A percentile compares a stretch with the other conserved stretches of the same genome.
Conservation (phyloP, 1,284 basidiomycete genomes). For the Cystobasidiaceae sp. region DNA sequence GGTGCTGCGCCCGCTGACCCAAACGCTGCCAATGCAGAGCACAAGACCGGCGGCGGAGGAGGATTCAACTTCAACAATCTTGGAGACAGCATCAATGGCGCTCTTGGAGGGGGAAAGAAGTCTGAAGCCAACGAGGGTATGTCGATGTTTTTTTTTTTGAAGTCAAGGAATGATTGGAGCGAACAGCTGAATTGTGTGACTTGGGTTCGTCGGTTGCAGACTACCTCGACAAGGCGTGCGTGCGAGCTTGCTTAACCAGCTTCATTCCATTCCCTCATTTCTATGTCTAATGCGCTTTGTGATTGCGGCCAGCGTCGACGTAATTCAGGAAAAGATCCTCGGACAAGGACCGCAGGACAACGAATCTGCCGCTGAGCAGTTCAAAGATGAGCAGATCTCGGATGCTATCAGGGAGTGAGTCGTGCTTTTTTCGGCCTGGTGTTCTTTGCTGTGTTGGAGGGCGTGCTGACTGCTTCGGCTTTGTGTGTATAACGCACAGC, state of each 20-base stretch:
- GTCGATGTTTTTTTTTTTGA: not conserved
- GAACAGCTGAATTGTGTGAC: not conserved
- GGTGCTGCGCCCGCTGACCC: too few relatives aligned
- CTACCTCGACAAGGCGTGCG: slow-evolving; percentile 28
- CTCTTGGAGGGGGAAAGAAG: slow-evolving; percentile 32
- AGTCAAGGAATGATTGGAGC: not conserved
- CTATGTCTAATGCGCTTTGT: not conserved
- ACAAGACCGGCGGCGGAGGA: too few relatives aligned
- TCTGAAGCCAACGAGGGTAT: slow-evolving; percentile 36
- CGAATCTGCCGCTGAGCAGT: slow-evolving; percentile 36
- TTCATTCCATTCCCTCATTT: not conserved
- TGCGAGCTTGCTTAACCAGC: not conserved
- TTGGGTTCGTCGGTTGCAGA: not conserved
- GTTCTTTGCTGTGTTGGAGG: too few relatives aligned
- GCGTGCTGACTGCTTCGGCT: too few relatives aligned
- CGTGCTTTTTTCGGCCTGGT: too few relatives aligned
- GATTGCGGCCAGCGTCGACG: slow-evolving; percentile 24
- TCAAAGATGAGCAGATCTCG: slow-evolving; percentile 36
- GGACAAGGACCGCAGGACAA: slow-evolving; percentile 34
- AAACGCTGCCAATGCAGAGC: too few relatives aligned
- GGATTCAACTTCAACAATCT: too few relatives aligned
- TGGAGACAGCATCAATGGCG: slow-evolving; percentile 31
- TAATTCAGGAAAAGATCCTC: slow-evolving; percentile 31
- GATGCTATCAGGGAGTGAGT: slow-evolving; percentile 33
- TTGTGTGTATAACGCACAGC: too few relatives aligned